Conservation (phyloP, 345 rosid species). For the Isatis tinctoria region DNA sequence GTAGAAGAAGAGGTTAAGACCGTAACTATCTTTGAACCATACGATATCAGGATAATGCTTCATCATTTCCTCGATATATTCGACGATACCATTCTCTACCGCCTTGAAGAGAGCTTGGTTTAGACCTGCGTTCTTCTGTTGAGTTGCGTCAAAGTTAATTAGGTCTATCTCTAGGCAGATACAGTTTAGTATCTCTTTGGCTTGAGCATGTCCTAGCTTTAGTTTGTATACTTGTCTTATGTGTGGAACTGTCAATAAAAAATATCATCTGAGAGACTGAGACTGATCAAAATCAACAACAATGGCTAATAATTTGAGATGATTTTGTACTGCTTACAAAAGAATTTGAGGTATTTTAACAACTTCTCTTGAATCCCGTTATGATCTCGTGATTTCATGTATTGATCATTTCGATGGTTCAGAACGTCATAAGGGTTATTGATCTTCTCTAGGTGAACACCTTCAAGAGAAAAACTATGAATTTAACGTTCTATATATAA, state of each 20-base stretch:
- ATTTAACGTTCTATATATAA: neutral
- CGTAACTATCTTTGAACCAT: slow-evolving; percentile 45
- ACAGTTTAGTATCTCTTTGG: slow-evolving; percentile 42
- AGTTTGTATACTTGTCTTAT: slow-evolving; percentile 42
- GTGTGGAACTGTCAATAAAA: slow-evolving; percentile 43
- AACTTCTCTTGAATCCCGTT: slow-evolving; percentile 2
- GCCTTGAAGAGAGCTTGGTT: slow-evolving; percentile 49
- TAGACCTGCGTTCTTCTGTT: slow-evolving; percentile 35
- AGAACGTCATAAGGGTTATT: slow-evolving; percentile 7
- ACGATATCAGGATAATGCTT: slow-evolving; percentile 50
- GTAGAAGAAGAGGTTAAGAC: slow-evolving; percentile 46
- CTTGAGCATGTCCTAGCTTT: slow-evolving; percentile 50
- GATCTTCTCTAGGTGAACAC: slow-evolving; percentile 21
- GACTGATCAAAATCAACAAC: neutral
- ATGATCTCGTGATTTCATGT: slow-evolving; percentile 10
- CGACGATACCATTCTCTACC: slow-evolving; percentile 56
- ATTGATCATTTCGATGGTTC: slow-evolving; percentile 4
- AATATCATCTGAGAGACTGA: neutral
- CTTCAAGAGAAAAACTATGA: neutral
- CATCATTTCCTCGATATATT: slow-evolving; percentile 50
- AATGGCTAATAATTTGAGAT: neutral
- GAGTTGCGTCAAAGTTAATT: slow-evolving; percentile 20
- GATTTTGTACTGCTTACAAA: slow-evolving; percentile 28
- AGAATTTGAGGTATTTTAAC: slow-evolving; percentile 17
- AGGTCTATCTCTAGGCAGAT: slow-evolving; percentile 52